phyloP scores from a whole-genome alignment of 345 rosid species.

The Dipteronia dyeriana region DNA sequence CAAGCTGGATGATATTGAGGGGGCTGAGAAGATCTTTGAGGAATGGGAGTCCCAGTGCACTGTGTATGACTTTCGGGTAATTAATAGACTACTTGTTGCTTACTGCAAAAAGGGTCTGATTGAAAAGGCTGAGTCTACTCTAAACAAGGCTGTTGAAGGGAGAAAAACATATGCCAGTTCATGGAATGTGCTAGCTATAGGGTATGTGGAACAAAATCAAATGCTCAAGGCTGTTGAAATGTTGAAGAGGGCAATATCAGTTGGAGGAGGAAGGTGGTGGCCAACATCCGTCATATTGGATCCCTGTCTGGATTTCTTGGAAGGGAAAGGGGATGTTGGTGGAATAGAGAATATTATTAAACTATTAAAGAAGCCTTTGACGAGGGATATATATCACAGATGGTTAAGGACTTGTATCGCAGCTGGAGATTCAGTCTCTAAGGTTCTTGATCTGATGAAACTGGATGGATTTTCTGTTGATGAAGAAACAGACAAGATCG shows the following conservation, averaged over 20 bases:
- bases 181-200: constrained; percentile 26
- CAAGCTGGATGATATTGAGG: constrained; percentile 36
- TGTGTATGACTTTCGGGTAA: constrained; percentile 18
- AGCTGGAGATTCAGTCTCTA: constrained; percentile 21
- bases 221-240: constrained; percentile 34
- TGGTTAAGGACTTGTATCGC: constrained; percentile 24
- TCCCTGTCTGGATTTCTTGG: constrained; percentile 34
- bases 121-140: constrained; percentile 29
- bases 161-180: constrained; percentile 23
- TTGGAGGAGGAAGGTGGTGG: constrained; percentile 19
- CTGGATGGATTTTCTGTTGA: constrained; percentile 18
- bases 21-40: constrained; percentile 34
- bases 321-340: constrained; percentile 24
- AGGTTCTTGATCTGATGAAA: constrained; percentile 25
- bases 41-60: constrained; percentile 32
- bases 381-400: constrained; percentile 22
- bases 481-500: constrained; percentile 23
- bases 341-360: constrained; percentile 21
- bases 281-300: constrained; percentile 9
- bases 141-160: constrained; percentile 21
- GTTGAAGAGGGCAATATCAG: constrained; percentile 28
- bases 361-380: constrained; percentile 22
- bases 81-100: constrained; percentile 27
- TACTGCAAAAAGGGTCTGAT: constrained; percentile 29
- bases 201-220: constrained; percentile 20